Evolutionary conservation across 2,329 filamentous ascomycete genomes (phyloP).

Genomic region (Diaporthe ilicicola): DNA sequence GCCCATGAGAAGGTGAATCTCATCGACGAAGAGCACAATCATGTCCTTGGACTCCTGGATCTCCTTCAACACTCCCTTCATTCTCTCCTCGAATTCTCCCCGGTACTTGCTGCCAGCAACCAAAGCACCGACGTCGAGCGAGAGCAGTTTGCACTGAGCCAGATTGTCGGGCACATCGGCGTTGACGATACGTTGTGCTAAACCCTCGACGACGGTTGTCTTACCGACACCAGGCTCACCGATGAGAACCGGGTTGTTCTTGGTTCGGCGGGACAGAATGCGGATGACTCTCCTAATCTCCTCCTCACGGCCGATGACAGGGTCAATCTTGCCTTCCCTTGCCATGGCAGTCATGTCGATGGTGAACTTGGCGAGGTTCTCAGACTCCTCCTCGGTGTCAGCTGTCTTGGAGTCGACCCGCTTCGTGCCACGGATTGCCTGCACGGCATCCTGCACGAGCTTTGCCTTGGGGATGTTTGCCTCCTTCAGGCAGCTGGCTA

Average conservation of each 20-base stretch:
- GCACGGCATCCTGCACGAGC: conserved; percentile 88
- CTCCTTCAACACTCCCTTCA: conserved; percentile 99
- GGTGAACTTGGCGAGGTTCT: conserved; percentile 97
- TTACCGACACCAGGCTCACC: conserved; percentile 98
- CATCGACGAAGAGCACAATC: conserved; percentile 97
- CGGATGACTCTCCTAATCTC: conserved; percentile 92
- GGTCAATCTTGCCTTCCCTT: conserved; percentile 96
- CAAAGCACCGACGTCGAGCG: conserved; percentile 91
- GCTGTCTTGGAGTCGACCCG: conserved; percentile 96
- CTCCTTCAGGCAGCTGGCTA: conserved; percentile 81
- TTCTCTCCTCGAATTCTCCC: conserved; percentile 97
- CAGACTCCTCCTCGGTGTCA: conserved; percentile 89
- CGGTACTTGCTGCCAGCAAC: conserved; percentile 98
- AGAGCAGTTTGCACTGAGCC: conserved; percentile 91
- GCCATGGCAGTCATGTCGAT: conserved; percentile 98
- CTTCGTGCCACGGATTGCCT: conserved; percentile 90
- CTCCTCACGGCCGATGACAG: conserved; percentile 95
- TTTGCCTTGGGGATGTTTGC: conserved; percentile 92
- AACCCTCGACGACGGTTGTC: conserved; percentile 95
- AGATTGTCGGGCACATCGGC: conserved; percentile 96
- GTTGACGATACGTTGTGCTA: conserved; percentile 95
- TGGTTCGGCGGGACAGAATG: conserved; percentile 91
- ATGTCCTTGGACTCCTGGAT: conserved; percentile 94
- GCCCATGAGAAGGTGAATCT: conserved; percentile 98
- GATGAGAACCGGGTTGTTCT: conserved; percentile 98